Conservation (phyloP, 1,284 basidiomycete species). For the Anthracocystis walkeri region DNA sequence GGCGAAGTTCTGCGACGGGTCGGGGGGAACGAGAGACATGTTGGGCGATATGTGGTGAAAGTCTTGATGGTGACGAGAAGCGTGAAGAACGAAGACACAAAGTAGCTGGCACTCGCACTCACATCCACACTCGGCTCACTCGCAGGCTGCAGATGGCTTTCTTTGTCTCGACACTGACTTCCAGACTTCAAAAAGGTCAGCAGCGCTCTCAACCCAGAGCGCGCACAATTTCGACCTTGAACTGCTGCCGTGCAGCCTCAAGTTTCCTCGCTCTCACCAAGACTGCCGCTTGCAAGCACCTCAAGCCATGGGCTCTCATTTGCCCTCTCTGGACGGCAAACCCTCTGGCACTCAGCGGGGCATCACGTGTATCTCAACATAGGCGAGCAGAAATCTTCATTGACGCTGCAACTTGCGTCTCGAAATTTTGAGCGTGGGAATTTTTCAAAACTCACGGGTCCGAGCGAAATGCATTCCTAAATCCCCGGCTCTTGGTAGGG, state of each 20-base stretch:
- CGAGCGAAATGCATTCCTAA: background rate
- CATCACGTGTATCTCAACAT: background rate
- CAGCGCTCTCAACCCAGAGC: background rate
- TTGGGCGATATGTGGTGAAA: slow-evolving; percentile 46
- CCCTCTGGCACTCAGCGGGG: background rate
- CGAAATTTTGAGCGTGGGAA: slow-evolving; percentile 21
- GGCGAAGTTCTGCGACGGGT: slow-evolving; percentile 69
- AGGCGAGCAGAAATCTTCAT: background rate
- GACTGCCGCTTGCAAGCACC: slow-evolving; percentile 6
- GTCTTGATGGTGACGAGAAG: slow-evolving; percentile 55
- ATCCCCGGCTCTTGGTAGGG: too few relatives aligned
- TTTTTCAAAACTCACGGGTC: slow-evolving; percentile 16
- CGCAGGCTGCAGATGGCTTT: too few relatives aligned
- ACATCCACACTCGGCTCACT: background rate
- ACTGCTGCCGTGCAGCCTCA: background rate
- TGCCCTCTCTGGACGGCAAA: background rate
- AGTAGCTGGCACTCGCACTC: slow-evolving; percentile 7
- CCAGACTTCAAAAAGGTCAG: slow-evolving; percentile 1
- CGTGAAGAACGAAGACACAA: slow-evolving; percentile 30
- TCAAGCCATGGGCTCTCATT: too few relatives aligned
- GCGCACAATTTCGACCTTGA: background rate
- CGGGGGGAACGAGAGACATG: slow-evolving; percentile 67
- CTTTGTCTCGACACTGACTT: background rate
- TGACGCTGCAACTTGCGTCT: background rate
- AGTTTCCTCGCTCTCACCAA: background rate